These are phyloP conservation scores for Cladophialophora psammophila DNA, from an alignment of 2,329 filamentous ascomycete genomes.

Conservation along the genomic window DNA sequence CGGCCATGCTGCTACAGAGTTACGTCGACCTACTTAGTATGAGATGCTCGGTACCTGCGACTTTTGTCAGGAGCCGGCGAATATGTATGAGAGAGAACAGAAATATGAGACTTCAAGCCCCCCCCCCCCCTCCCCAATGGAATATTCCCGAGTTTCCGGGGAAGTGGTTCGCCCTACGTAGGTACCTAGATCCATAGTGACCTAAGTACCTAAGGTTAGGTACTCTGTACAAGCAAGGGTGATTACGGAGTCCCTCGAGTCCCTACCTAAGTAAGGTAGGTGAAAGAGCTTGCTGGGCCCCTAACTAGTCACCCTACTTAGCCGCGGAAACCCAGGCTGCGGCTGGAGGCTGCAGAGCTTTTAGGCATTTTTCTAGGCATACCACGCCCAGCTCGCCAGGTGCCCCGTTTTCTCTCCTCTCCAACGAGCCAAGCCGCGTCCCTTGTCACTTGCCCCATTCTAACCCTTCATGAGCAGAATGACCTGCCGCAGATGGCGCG, in stretches of 20 bases:
- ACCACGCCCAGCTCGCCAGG: background rate
- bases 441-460: background rate
- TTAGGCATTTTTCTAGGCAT: background rate
- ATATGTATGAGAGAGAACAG: background rate
- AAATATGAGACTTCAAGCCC: background rate
- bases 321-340: background rate
- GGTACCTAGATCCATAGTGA: background rate
- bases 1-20: background rate
- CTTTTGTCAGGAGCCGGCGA: background rate
- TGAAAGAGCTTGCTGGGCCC: background rate
- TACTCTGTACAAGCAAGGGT: too few species aligned
- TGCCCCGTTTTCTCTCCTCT: background rate
- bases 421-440: background rate
- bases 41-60: background rate
- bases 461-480: background rate
- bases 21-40: background rate
- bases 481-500: background rate
- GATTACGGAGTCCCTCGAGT: too few species aligned
- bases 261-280: background rate
- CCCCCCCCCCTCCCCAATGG: too few species aligned
- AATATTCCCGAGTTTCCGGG: constrained; percentile 17
- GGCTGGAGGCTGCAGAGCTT: background rate
- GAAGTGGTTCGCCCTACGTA: constrained; percentile 17
- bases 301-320: background rate
- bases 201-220: background rate